phyloP scores from a whole-genome alignment of 108 stramenopile genomes.

The Schizochytrium sp. region DNA sequence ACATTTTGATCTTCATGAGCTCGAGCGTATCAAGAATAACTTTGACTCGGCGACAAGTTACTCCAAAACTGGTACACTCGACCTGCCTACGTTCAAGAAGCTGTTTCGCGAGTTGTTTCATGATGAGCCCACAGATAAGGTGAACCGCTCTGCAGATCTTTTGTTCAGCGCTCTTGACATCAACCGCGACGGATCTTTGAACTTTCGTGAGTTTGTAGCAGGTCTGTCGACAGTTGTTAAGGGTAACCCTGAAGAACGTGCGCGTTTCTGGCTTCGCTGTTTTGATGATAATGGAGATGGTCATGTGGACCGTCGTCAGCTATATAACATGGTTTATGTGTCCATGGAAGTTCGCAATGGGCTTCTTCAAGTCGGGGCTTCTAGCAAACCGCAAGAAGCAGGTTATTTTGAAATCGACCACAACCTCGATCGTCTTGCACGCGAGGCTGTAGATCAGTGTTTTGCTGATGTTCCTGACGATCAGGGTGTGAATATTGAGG shows the following conservation, averaged over 20 bases:
- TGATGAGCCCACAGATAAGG: neutral
- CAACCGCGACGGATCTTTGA: conserved; percentile 22
- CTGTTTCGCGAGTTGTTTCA: conserved; percentile 21
- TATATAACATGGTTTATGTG: conserved; percentile 56
- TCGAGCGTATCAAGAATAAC: conserved; percentile 36
- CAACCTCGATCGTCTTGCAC: neutral
- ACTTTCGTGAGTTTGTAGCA: conserved; percentile 42
- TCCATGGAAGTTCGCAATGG: conserved; percentile 8
- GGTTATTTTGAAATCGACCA: conserved; percentile 53
- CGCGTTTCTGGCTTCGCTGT: conserved; percentile 29
- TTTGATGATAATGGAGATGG: conserved; percentile 18
- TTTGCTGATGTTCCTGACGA: neutral
- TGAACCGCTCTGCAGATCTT: conserved; percentile 3
- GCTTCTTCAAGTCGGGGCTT: neutral
- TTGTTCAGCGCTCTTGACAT: conserved; percentile 38
- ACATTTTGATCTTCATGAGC: conserved; percentile 34
- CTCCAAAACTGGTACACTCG: neutral
- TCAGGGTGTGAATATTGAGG: neutral
- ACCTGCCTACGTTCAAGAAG: neutral
- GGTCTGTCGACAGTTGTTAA: conserved; percentile 55
- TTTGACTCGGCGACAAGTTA: neutral
- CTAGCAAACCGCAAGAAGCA: conserved; percentile 1
- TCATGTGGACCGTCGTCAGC: conserved; percentile 30
- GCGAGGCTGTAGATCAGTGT: conserved; percentile 25
- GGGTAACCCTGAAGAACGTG: conserved; percentile 24